phyloP scores from a whole-genome alignment of 345 rosid species.

The Carallia brachiata region DNA sequence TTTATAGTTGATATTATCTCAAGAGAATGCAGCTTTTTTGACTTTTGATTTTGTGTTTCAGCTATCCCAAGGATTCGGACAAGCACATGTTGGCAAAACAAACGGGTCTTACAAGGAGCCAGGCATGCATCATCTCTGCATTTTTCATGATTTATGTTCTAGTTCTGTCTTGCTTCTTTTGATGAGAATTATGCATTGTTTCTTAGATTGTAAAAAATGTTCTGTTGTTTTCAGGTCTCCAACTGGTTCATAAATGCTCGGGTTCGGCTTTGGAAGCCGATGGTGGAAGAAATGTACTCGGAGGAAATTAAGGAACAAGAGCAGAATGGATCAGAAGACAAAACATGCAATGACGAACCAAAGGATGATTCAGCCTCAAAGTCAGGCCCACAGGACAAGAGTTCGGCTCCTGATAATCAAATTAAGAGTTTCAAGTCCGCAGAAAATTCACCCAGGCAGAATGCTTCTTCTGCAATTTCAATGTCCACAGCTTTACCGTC shows the following conservation, averaged over 20 bases:
- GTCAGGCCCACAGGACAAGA: constrained; percentile 50
- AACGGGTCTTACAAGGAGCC: constrained; percentile 92
- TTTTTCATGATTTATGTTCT: not conserved
- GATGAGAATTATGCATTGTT: no score
- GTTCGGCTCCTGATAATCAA: constrained; percentile 32
- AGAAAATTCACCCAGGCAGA: constrained; percentile 32
- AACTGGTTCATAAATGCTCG: constrained; percentile 99
- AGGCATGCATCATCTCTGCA: constrained; percentile 37
- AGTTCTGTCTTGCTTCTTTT: not conserved
- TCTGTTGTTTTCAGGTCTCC: constrained; percentile 55
- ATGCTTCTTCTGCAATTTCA: constrained; percentile 37
- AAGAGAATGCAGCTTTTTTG: not conserved
- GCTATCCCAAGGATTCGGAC: constrained; percentile 96
- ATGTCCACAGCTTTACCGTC: constrained; percentile 49
- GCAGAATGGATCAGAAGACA: constrained; percentile 59
- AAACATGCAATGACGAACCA: constrained; percentile 53
- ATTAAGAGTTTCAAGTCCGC: constrained; percentile 35
- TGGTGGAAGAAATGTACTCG: constrained; percentile 97
- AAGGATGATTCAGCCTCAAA: constrained; percentile 64
- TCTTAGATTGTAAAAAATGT: not conserved
- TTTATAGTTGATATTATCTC: not conserved
- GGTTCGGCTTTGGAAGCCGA: constrained; percentile 98
- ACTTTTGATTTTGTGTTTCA: constrained; percentile 25
- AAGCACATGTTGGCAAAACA: constrained; percentile 91
- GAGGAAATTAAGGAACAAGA: constrained; percentile 87